Base-by-base conservation (phyloP, 768 basidiomycete species). In the Gautieria morchelliformis region DNA sequence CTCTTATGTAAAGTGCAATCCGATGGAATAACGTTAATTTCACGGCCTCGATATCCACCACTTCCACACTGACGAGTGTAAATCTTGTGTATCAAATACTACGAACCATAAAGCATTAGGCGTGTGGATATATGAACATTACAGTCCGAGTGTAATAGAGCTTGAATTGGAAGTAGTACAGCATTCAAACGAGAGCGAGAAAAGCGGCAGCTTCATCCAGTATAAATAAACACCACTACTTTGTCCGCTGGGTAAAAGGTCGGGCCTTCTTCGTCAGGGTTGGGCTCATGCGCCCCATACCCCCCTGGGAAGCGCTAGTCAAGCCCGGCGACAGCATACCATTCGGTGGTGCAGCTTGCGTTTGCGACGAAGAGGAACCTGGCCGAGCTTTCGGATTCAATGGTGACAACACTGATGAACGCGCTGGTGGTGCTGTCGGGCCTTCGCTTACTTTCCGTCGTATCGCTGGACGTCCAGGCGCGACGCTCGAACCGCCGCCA, bases 391-490 rank as follows among this genome's bases (percentile, higher is more conserved):
- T 76, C 11, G 88, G 88, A 66, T 91, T 91, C 64, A 91, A 65
- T 32, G 88, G 87, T 2, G 85, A 89, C 19, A 89, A 56, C n/a
- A 58, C 63, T 19, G 48, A 39, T 24, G 66, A 5, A 77, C 78
- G 7, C 6, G 63, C 68, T 5, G 66, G 72, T 56, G 63, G 69
- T 20, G 58, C 65, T 63, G 48, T 67, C 58, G 46, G 58, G 27
- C 77, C 80, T 8, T 83, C 84, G 1, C 85, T 85, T 22, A 80
- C 83, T 59, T 81, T 80, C 60, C 88, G 74, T 50, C 87, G 77
- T 62, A 81, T 71, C 0, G 74, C 71, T 1, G 83, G 79, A 10
- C 81, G 72, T 53, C 59, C 49, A 44, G 64, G 12, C 11, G 62
- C 50, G n/a, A 27, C 17, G 22, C 32, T 37, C n/a, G 32, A 44